phyloP scores from a whole-genome alignment of 2,329 filamentous ascomycete species.

The Arthroderma uncinatum region DNA sequence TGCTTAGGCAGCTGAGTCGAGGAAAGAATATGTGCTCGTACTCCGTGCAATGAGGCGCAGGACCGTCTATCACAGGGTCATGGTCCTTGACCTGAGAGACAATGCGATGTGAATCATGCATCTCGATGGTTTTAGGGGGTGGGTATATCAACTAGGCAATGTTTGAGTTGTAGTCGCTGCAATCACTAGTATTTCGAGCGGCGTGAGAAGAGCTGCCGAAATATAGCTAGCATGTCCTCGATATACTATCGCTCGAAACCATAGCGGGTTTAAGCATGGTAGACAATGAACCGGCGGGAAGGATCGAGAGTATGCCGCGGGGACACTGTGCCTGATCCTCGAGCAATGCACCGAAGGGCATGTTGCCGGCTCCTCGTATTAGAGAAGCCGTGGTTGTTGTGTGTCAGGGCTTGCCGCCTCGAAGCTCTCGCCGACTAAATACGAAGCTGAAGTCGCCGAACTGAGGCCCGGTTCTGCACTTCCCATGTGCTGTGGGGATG shows the following conservation, averaged over 20 bases:
- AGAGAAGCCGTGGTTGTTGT: neutral
- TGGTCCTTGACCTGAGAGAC: neutral
- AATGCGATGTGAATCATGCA: neutral
- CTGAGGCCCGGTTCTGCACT: neutral
- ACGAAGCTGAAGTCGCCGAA: neutral
- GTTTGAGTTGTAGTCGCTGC: neutral
- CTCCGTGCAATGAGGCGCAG: neutral
- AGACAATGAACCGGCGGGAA: neutral
- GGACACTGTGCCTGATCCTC: neutral
- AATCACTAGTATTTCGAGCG: neutral
- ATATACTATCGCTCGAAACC: neutral
- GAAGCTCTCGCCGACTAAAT: neutral
- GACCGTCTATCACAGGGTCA: neutral
- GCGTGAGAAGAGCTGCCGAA: neutral
- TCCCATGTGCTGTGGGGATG: too few species aligned
- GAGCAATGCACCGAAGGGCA: neutral
- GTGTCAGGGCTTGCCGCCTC: neutral
- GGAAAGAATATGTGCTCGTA: conserved; percentile 1
- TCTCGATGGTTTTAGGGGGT: neutral
- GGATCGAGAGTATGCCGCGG: neutral
- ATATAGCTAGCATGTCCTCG: neutral
- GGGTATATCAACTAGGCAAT: too few species aligned
- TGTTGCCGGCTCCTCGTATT: neutral
- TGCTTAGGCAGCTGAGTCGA: neutral
- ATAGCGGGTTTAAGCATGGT: neutral